Evolutionary conservation across 1,284 basidiomycete genomes (phyloP), one percentile per base, ranked within the genome.

Genomic region (Porodaedalea pini): DNA sequence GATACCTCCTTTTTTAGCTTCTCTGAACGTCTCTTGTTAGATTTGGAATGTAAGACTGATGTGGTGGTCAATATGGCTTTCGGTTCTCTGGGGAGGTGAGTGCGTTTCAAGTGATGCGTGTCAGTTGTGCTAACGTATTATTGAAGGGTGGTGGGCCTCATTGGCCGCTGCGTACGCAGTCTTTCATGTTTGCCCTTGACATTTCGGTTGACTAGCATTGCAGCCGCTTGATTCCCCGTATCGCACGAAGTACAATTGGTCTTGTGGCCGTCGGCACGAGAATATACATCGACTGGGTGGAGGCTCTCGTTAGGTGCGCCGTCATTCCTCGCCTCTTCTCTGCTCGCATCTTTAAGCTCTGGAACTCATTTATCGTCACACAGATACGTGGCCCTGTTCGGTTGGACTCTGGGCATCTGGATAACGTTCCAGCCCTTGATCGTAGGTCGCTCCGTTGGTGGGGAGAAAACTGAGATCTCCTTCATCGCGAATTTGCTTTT

Each of bases 41-140:
- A 70, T 85, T 17, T 86, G 80, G 82, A 75, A 76, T 7, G 80
- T 88, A 10, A 77, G 75, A 54, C 71, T 92, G 40, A 56, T 91
- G 8, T 94, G 85, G 83, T 96, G 92, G 92, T 92, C 89, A 56
- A 85, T 93, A 59, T 95, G 91, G 90, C 74, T 94, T 40, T 82
- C 78, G 39, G 79, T 92, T 39, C 74, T 82, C 29, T 94, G 92
- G 92, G 80, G 72, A 69, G 83, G 83, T 83, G 65, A 52, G 77
- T 69, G 4, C 4, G 32, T 57, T n/a, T n/a, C 44, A 23, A 37
- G 5, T 45, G 43, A 32, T 27, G 25, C 34, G 31, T 39, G n/a
- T 29, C 10, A 34, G 50, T 25, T 61, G 25, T 11, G 19, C 23
- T 45, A n/a, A 47, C 49, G 27, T 43, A 40, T 58, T 56, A 53